A percentile compares a stretch with the other conserved stretches of the same genome.
These are phyloP conservation scores for Epichloe festucae DNA, from an alignment of 2,329 filamentous ascomycete genomes.

Conservation along the genomic window DNA sequence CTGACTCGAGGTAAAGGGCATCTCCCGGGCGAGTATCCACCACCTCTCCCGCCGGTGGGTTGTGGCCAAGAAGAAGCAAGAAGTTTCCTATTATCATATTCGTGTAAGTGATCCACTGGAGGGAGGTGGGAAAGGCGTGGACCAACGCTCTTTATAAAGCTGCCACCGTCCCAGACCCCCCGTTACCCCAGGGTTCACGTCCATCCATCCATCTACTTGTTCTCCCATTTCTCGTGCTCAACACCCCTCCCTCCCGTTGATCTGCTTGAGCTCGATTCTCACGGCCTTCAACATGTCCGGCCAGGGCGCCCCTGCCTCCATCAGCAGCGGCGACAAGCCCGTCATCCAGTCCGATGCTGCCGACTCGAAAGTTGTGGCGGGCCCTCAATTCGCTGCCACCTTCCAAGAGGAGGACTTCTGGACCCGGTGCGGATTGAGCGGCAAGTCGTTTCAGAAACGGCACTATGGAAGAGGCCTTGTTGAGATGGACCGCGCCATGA, in stretches of 20 bases:
- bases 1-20: background rate
- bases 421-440: slow-evolving; percentile 23
- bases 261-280: background rate
- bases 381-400: slow-evolving; percentile 5
- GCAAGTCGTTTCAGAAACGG: slow-evolving; percentile 22
- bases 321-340: slow-evolving; percentile 5
- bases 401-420: slow-evolving; percentile 18
- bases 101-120: background rate
- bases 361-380: slow-evolving; percentile 4
- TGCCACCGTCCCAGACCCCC: background rate
- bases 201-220: no score
- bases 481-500: slow-evolving; percentile 35
- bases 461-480: slow-evolving; percentile 17
- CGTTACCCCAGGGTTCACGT: no score
- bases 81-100: background rate
- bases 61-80: background rate
- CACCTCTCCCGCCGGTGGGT: background rate
- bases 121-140: background rate
- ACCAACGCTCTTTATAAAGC: background rate
- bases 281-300: slow-evolving; percentile 1
- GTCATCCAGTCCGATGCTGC: background rate
- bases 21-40: background rate
- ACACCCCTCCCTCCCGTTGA: background rate
- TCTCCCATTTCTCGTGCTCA: no score
- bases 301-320: background rate